Evolutionary conservation across 495 filamentous ascomycete species (phyloP).

Genomic region (Tricharina praecox): DNA sequence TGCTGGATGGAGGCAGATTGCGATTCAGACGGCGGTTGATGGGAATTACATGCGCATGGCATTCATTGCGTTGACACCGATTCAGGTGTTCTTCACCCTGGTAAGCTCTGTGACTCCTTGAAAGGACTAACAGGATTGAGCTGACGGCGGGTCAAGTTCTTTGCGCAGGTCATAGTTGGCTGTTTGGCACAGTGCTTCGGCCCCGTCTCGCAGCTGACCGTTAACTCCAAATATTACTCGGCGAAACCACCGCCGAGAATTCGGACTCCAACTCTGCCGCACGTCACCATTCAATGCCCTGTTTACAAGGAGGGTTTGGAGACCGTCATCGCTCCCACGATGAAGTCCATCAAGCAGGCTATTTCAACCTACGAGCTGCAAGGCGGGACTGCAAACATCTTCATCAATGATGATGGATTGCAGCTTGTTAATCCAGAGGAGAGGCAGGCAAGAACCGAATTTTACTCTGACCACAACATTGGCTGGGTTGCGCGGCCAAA

Average conservation of each 20-base stretch:
- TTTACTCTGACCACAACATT: slow-evolving; percentile 46
- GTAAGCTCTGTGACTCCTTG: slow-evolving; percentile 19
- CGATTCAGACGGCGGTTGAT: slow-evolving; percentile 50
- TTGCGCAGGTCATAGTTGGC: slow-evolving; percentile 56
- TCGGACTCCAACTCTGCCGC: slow-evolving; percentile 32
- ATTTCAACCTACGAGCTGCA: slow-evolving; percentile 57
- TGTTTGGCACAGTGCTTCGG: slow-evolving; percentile 59
- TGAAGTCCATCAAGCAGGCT: slow-evolving; percentile 27
- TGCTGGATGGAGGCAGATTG: slow-evolving; percentile 48
- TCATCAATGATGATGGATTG: slow-evolving; percentile 65
- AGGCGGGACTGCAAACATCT: slow-evolving; percentile 64
- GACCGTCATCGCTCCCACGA: slow-evolving; percentile 27
- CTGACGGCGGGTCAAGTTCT: slow-evolving; percentile 34
- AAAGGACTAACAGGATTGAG: neutral
- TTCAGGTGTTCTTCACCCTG: slow-evolving; percentile 65
- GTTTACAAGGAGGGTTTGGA: slow-evolving; percentile 58
- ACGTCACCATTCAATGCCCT: slow-evolving; percentile 59
- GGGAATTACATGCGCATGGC: slow-evolving; percentile 41
- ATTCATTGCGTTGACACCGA: slow-evolving; percentile 44
- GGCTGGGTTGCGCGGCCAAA: slow-evolving; percentile 64
- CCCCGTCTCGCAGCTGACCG: slow-evolving; percentile 50
- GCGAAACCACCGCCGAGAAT: slow-evolving; percentile 42
- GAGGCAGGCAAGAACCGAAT: slow-evolving; percentile 39
- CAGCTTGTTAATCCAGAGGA: slow-evolving; percentile 40
- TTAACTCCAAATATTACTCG: slow-evolving; percentile 66